phyloP scores from a whole-genome alignment of 1,284 basidiomycete genomes.

The Boletellus dicymbophilus region DNA sequence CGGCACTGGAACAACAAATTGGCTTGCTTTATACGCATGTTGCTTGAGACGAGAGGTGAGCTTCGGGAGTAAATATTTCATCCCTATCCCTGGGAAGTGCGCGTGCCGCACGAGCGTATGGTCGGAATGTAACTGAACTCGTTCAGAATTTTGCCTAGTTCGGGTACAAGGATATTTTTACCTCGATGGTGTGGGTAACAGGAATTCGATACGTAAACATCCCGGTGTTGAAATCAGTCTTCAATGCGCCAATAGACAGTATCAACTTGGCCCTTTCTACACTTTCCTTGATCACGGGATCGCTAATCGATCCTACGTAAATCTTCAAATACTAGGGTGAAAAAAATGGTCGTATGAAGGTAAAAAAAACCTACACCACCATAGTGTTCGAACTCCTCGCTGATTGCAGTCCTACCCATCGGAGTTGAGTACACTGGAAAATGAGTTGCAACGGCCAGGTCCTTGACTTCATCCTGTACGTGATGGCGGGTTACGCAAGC shows the following conservation, averaged over 20 bases:
- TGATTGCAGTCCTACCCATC: conserved; percentile 87
- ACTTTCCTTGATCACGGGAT: conserved; percentile 69
- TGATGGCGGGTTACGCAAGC: conserved; percentile 87
- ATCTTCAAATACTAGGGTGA: conserved; percentile 48
- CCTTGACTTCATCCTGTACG: conserved; percentile 65
- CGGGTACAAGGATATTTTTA: conserved; percentile 25
- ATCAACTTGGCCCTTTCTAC: conserved; percentile 87
- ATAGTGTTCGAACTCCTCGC: conserved; percentile 82
- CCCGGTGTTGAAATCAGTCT: conserved; percentile 91
- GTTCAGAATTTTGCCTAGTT: conserved; percentile 1
- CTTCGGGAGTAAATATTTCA: conserved; percentile 73
- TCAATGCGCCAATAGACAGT: conserved; percentile 79
- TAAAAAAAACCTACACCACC: conserved; percentile 65
- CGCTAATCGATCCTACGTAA: conserved; percentile 79
- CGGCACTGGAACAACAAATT: conserved; percentile 53
- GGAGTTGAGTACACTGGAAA: conserved; percentile 83
- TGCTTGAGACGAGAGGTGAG: conserved; percentile 57
- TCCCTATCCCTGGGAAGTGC: conserved; percentile 62
- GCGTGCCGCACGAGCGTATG: conserved; percentile 72
- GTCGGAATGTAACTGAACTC: conserved; percentile 77
- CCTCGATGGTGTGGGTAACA: conserved; percentile 61
- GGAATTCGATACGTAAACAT: conserved; percentile 79
- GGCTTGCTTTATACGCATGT: conserved; percentile 39
- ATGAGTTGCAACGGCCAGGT: conserved; percentile 70
- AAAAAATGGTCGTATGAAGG: conserved; percentile 3